Conservation (phyloP, 1,284 basidiomycete genomes). For the Kalmanozyma brasiliensis region DNA sequence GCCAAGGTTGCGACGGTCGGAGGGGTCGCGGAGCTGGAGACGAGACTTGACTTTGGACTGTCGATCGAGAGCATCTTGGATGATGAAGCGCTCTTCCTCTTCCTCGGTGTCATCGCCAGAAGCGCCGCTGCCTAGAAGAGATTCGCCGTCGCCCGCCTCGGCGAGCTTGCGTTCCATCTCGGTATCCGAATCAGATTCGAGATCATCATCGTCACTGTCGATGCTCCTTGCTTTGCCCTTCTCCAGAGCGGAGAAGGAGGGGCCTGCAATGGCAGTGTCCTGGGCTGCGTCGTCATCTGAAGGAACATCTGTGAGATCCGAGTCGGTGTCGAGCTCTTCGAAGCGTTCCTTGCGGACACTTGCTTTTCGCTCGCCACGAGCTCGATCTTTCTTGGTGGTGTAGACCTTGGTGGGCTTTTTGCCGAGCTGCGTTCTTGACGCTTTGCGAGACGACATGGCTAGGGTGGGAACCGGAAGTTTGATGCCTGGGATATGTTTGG, state of each 20-base stretch:
- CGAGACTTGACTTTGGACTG: conserved; percentile 39
- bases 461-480: conserved; percentile 51
- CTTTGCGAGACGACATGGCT: conserved; percentile 46
- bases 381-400: conserved; percentile 47
- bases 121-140: conserved; percentile 64
- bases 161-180: conserved; percentile 65
- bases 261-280: conserved; percentile 13
- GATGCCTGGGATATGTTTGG: conserved; percentile 50
- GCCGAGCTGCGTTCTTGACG: conserved; percentile 19
- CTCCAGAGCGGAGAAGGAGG: conserved; percentile 20
- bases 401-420: conserved; percentile 39
- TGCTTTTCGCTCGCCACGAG: conserved; percentile 54
- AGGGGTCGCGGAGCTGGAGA: conserved; percentile 35
- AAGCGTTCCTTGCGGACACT: conserved; percentile 58
- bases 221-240: conserved; percentile 48
- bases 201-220: conserved; percentile 39
- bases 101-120: conserved; percentile 60
- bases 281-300: conserved; percentile 38
- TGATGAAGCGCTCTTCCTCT: conserved; percentile 64
- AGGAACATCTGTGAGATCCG: conserved; percentile 49
- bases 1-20: conserved; percentile 27
- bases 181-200: conserved; percentile 53
- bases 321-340: conserved; percentile 54
- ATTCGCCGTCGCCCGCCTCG: conserved; percentile 64
- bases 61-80: conserved; percentile 56